Evolutionary conservation across 768 basidiomycete species (phyloP).

Genomic region (Paxillus rubicundulus): DNA sequence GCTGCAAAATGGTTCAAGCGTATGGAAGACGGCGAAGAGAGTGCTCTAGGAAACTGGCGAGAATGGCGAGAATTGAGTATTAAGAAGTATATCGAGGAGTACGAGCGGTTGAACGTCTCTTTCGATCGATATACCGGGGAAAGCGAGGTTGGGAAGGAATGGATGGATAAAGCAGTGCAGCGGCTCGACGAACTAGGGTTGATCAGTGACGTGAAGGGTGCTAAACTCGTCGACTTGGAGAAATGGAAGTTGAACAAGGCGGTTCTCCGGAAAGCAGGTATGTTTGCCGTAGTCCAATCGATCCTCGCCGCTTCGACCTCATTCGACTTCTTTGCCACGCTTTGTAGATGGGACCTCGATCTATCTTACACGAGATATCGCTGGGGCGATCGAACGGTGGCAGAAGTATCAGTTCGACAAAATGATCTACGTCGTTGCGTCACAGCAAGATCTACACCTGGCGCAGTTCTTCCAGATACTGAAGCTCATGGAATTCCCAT

Average conservation of each 20-base stretch:
- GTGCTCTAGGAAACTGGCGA: slow-evolving; percentile 83
- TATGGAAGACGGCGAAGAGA: slow-evolving; percentile 92
- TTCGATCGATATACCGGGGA: slow-evolving; percentile 95
- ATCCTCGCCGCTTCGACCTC: neutral
- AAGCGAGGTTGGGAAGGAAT: slow-evolving; percentile 70
- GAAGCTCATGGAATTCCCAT: slow-evolving; percentile 84
- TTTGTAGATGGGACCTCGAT: slow-evolving; percentile 84
- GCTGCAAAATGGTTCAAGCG: slow-evolving; percentile 89
- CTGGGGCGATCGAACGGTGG: slow-evolving; percentile 88
- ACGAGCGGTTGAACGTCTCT: slow-evolving; percentile 82
- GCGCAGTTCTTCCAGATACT: slow-evolving; percentile 94
- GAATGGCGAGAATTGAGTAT: slow-evolving; percentile 91
- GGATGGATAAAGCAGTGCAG: slow-evolving; percentile 70
- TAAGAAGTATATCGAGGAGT: slow-evolving; percentile 85
- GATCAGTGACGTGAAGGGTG: slow-evolving; percentile 74
- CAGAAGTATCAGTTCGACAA: slow-evolving; percentile 88
- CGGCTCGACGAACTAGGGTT: slow-evolving; percentile 69
- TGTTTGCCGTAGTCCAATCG: slow-evolving; percentile 11
- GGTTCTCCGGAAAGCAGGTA: slow-evolving; percentile 83
- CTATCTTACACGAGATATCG: slow-evolving; percentile 94
- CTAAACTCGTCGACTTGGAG: slow-evolving; percentile 83
- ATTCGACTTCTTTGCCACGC: neutral
- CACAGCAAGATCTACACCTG: slow-evolving; percentile 84
- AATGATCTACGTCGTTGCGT: slow-evolving; percentile 92
- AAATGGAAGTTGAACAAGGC: slow-evolving; percentile 91